Evolutionary conservation across 2,329 filamentous ascomycete genomes (phyloP), one percentile per base, ranked within the genome.

Genomic region (Penicillium freii): DNA sequence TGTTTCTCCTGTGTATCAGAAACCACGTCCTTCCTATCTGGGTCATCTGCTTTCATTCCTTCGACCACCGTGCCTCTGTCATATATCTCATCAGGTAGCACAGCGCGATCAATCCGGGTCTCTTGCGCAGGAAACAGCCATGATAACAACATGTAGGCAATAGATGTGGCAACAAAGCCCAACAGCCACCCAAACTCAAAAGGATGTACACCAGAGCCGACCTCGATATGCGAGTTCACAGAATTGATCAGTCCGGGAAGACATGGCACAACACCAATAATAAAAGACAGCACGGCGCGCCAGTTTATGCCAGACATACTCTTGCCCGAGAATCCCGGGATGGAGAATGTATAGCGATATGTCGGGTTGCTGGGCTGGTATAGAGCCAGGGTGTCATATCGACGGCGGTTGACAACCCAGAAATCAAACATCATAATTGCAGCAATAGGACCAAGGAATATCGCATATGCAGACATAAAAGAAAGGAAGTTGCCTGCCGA

Each of bases 101-200:
- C 62, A 1, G 73, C 69, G 13, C 66, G 57, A 5, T 68, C 63
- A 11, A 87, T 69, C 47, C 84, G 68, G 0, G 81, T 80, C 63
- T 82, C 78, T n/a, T 58, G 69, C 0, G 77, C 80, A 8, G 84
- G 83, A 42, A 82, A 80, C 3, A 73, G 63, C 57, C 72, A 74
- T 47, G 77, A 82, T 21, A 87, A 64, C 0, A 60, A 64, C 10
- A 81, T 73, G 71, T 88, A 88, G 0, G 87, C 77, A 3, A 84
- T 49, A 21, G 82, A 80, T 8, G 83, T 84, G 0, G 71, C 76
- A 10, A 80, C 73, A 61, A 88, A 87, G 0, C 86, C 86, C 48
- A 87, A 78, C 19, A 88, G 67, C 82, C 86, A 89, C n/a, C 86
- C 85, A 66, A 88, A 86, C 27, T 81, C 79, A 66, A 87, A 89